Evolutionary conservation across 108 stramenopile species (phyloP), one percentile per base, ranked within the genome.

Genomic region (Nitzschia putrida): DNA sequence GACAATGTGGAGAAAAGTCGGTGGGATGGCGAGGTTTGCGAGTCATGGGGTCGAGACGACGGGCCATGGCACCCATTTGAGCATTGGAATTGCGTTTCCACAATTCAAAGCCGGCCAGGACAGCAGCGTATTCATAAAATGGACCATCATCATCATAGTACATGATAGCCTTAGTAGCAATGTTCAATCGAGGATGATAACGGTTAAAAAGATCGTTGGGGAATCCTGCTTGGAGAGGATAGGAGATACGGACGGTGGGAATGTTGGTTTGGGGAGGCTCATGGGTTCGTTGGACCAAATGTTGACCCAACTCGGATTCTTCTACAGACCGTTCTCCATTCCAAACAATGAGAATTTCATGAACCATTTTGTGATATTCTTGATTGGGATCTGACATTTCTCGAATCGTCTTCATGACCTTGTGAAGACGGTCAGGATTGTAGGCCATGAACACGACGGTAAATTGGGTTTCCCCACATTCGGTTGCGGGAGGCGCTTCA

Each of bases 141-240:
- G 94, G 94, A 29, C 94, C 94, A 70, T 95, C 94, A 66, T 95
- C 94, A 53, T 95, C 94, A 58, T 91, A 92, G 57, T 91, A 95
- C 77, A 95, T 74, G 18, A 95, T 78, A 12, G 91, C 91, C 72
- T 95, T 89, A 50, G 88, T 87, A 55, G 77, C 77, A 8, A 88
- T 80, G n/a, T 81, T 40, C 9, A 95, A 56, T 0, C 76, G 61
- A 13, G 94, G 94, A 80, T 92, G 89, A 68, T 95, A 95, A 26
- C 94, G 83, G 80, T 95, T 95, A 59, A 95, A 76, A 26, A 95
- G 64, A 76, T 90, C 89, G 55, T 92, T 95, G 7, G 78, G 61
- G 21, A 90, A 80, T 18, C 88, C 88, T 40, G 85, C 71, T 57
- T 89, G 78, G 11, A 92, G 71, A 3, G 93, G 87, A 78, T 87